Evolutionary conservation across 139 green algal genomes (phyloP), one percentile per base, ranked within the genome.

Genomic region (Picochlorum sp.): DNA sequence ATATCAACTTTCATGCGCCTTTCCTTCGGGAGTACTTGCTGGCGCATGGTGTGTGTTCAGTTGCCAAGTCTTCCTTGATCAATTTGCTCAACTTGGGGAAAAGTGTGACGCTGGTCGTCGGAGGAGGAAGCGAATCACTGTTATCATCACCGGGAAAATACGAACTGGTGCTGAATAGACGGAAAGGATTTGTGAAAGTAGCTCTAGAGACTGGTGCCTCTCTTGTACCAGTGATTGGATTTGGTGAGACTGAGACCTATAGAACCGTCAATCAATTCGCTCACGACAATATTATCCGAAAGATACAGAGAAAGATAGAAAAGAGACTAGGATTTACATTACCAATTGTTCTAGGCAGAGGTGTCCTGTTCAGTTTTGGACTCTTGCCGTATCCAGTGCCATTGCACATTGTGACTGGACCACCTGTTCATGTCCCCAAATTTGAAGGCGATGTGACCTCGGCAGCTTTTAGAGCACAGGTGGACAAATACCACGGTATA

Each of bases 331-430:
- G 76, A 24, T 77, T 81, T 60, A 79, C 77, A 18, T 55, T 81
- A 6, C 81, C 81, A 1, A 16, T 88, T 1, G 77, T 68, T 51
- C 76, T 62, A 47, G 81, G 81, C 23, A 57, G 31, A 7, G 81
- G 80, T 11, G 24, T 86, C 4, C 76, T 85, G 9, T 37, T 70
- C 45, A 69, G 68, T 21, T 59, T 38, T 30, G 82, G 82, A 37
- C 45, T 88, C 28, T 57, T 88, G 57, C 75, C 82, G 10, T 69
- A 70, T 45, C 55, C 50, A 1, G 49, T 68, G 13, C 75, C 55
- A 4, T 49, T 88, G 7, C 71, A 68, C n/a, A 75, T 70, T 6
- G 80, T 86, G 5, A 71, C 84, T 37, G 80, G 80, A 7, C 38
- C 21, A 4, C 77, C 80, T 23, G 74, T 84, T 6, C 11, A 64